Evolutionary conservation across 495 filamentous ascomycete species (phyloP).

Genomic region (Jackrogersella minutella): DNA sequence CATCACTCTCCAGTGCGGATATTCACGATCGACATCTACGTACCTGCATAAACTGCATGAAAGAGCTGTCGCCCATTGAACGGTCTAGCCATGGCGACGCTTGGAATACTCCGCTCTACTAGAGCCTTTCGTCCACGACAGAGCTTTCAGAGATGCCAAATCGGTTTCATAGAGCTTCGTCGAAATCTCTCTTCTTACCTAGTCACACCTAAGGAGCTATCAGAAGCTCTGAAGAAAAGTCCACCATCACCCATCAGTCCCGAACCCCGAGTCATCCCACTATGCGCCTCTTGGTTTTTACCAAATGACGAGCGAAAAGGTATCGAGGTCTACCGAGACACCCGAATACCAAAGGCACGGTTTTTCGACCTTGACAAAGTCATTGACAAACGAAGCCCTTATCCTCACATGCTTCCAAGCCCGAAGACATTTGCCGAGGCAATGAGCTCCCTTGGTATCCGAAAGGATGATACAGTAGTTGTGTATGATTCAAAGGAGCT

Average conservation of each 20-base stretch:
- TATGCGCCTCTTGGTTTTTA: slow-evolving; percentile 95
- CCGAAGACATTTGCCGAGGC: slow-evolving; percentile 80
- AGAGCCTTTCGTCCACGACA: slow-evolving; percentile 47
- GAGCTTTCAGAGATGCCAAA: slow-evolving; percentile 31
- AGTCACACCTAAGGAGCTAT: slow-evolving; percentile 83
- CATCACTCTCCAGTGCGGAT: slow-evolving; percentile 9
- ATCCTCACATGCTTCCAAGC: slow-evolving; percentile 95
- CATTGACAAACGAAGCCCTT: slow-evolving; percentile 85
- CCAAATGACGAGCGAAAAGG: slow-evolving; percentile 88
- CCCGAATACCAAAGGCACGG: slow-evolving; percentile 83
- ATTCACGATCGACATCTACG: slow-evolving; percentile 12
- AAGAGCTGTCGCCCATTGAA: slow-evolving; percentile 19
- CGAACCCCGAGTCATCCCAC: slow-evolving; percentile 79
- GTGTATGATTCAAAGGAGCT: slow-evolving; percentile 90
- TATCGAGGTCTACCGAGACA: slow-evolving; percentile 73
- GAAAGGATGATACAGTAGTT: slow-evolving; percentile 84
- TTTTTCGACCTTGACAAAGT: slow-evolving; percentile 96
- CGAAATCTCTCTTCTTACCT: slow-evolving; percentile 78
- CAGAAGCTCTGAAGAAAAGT: slow-evolving; percentile 78
- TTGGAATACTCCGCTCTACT: slow-evolving; percentile 47
- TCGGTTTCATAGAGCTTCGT: slow-evolving; percentile 33
- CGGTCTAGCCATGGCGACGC: slow-evolving; percentile 48
- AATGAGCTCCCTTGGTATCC: slow-evolving; percentile 88
- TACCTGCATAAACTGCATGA: slow-evolving; percentile 27
- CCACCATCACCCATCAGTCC: slow-evolving; percentile 76